A percentile compares a stretch with the other conserved stretches of the same genome.
Conservation (phyloP, 306 rosid species). For the Dalbergia oliveri region DNA sequence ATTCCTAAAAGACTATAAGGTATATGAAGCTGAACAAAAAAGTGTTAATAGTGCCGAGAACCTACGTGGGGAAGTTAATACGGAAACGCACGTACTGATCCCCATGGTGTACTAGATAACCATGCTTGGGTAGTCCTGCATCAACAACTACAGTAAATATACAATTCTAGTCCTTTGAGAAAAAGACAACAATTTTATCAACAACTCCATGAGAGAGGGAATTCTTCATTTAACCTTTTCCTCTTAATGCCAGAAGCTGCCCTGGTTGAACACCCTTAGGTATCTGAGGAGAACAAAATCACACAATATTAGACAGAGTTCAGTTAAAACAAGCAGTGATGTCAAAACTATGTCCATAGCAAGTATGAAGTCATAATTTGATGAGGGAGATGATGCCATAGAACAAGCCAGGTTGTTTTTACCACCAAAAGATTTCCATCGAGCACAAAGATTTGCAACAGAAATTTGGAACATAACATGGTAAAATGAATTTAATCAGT, state of each 20-base stretch:
- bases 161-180: conserved; percentile 19
- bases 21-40: conserved; percentile 7
- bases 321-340: conserved; percentile 16
- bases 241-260: conserved; percentile 81
- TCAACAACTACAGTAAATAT: conserved; percentile 35
- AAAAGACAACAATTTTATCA: conserved; percentile 15
- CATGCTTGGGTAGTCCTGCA: conserved; percentile 78
- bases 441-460: conserved; percentile 16
- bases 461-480: conserved; percentile 10
- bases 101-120: conserved; percentile 75
- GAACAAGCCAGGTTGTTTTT: conserved; percentile 28
- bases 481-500: conserved; percentile 18
- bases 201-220: conserved; percentile 27
- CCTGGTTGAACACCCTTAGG: conserved; percentile 96
- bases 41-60: conserved; percentile 5
- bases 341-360: conserved; percentile 3
- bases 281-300: conserved; percentile 66
- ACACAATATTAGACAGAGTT: conserved; percentile 48
- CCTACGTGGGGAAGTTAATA: conserved; percentile 82
- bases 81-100: conserved; percentile 90
- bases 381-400: not conserved
- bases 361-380: conserved; percentile 28
- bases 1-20: conserved; percentile 21
- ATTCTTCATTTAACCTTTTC: conserved; percentile 69
- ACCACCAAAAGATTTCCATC: conserved; percentile 19